Percentiles rank a stretch among this genome's conserved stretches.
Conservation (phyloP, 208 protist species). For the Wallacemonas rigidus region DNA sequence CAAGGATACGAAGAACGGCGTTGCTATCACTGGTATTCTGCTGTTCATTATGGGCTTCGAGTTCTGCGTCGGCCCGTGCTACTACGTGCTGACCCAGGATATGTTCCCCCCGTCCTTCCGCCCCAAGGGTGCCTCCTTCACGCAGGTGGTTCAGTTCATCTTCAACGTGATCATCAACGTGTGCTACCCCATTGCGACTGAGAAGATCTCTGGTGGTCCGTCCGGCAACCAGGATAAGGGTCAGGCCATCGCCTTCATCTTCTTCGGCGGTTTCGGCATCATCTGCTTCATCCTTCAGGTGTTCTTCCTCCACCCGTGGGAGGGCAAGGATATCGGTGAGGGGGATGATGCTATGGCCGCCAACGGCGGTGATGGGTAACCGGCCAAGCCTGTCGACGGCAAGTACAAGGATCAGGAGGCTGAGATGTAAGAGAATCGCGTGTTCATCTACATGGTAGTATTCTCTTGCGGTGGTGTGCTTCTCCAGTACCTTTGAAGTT, state of each 20-base stretch:
- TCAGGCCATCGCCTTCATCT: conserved; percentile 85
- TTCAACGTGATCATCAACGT: conserved; percentile 92
- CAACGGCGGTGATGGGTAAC: not conserved
- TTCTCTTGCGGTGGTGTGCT: no score
- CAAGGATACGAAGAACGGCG: conserved; percentile 50
- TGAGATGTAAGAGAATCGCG: not conserved
- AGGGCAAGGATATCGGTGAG: conserved; percentile 9
- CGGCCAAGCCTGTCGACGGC: not conserved
- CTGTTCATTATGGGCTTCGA: conserved; percentile 82
- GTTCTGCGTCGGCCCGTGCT: conserved; percentile 76
- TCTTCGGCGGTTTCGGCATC: conserved; percentile 73
- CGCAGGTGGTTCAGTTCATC: conserved; percentile 70
- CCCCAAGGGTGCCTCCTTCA: conserved; percentile 65
- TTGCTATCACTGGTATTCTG: conserved; percentile 79
- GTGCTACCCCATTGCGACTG: conserved; percentile 78
- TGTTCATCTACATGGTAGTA: no score
- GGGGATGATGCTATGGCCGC: not conserved
- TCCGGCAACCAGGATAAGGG: conserved; percentile 88
- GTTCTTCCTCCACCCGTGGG: conserved; percentile 79
- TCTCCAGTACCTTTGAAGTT: no score
- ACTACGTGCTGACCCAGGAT: conserved; percentile 82
- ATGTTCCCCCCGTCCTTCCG: conserved; percentile 85
- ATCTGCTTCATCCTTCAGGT: conserved; percentile 73
- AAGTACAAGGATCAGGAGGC: not conserved
- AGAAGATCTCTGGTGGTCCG: conserved; percentile 77